These are phyloP conservation scores for Podosphaera fusca DNA, from an alignment of 2,329 filamentous ascomycete genomes.

Conservation along the genomic window DNA sequence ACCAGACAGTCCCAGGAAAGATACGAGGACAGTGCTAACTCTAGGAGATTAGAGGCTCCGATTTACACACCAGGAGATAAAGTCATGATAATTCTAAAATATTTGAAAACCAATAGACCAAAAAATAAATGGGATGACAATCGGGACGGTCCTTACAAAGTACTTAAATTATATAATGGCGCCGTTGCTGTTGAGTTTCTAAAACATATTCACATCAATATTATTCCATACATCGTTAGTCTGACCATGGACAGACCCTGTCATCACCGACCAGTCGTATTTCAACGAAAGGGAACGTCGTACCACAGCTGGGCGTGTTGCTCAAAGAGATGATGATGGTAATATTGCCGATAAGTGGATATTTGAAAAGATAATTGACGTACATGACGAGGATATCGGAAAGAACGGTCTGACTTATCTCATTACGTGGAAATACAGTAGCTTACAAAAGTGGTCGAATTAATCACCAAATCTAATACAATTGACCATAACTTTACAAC, in stretches of 20 bases:
- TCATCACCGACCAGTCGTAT: too few relatives aligned
- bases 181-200: too few relatives aligned
- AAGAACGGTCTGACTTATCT: constrained; percentile 1
- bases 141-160: not conserved
- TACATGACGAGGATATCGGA: constrained; percentile 33
- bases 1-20: too few relatives aligned
- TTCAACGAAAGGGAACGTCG: too few relatives aligned
- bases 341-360: constrained; percentile 1
- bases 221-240: not conserved
- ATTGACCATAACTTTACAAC: too few relatives aligned
- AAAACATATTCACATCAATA: not conserved
- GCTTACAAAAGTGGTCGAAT: too few relatives aligned
- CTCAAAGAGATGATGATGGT: not conserved
- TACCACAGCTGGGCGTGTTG: not conserved
- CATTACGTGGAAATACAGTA: too few relatives aligned
- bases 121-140: constrained; percentile 1
- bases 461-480: too few relatives aligned
- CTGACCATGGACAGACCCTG: not conserved
- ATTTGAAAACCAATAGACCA: constrained; percentile 1
- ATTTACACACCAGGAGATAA: too few relatives aligned
- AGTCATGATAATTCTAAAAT: constrained; percentile 1
- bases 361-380: too few relatives aligned
- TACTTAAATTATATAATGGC: not conserved
- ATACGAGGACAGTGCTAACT: constrained; percentile 1
- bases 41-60: not conserved